phyloP scores from a whole-genome alignment of 768 basidiomycete species.

The Mycena polygramma region DNA sequence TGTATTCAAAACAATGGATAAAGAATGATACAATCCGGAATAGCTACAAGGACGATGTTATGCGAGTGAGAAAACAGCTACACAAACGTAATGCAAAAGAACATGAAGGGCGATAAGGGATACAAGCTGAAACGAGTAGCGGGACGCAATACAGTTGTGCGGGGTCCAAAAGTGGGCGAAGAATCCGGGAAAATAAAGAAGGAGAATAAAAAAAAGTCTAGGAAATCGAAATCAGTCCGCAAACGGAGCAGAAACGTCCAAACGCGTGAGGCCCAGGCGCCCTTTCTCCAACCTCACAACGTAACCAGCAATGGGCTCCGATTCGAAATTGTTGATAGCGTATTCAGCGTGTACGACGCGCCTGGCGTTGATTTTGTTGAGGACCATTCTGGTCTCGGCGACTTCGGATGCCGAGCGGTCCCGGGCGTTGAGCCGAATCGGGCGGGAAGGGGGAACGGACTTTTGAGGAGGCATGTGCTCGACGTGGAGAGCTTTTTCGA shows the following conservation, averaged over 20 bases:
- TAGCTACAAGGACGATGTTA: slow-evolving; percentile 11
- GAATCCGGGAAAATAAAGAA: slow-evolving; percentile 10
- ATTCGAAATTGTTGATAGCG: slow-evolving; percentile 75
- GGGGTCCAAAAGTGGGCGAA: slow-evolving; percentile 11
- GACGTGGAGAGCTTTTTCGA: slow-evolving; percentile 52
- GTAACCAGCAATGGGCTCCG: slow-evolving; percentile 71
- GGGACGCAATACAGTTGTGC: slow-evolving; percentile 20
- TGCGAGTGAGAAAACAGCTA: slow-evolving; percentile 23
- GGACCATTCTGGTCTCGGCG: slow-evolving; percentile 63
- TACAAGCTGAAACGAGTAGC: background rate
- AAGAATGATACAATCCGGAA: slow-evolving; percentile 23
- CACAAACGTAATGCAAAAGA: slow-evolving; percentile 11
- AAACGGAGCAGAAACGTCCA: slow-evolving; percentile 19
- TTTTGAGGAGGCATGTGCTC: slow-evolving; percentile 16
- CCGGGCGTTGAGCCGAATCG: slow-evolving; percentile 35
- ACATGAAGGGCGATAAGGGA: slow-evolving; percentile 12
- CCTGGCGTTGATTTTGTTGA: slow-evolving; percentile 79
- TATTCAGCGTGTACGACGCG: slow-evolving; percentile 79
- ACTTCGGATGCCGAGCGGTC: slow-evolving; percentile 52
- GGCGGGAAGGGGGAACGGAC: slow-evolving; percentile 13
- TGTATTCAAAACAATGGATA: slow-evolving; percentile 16
- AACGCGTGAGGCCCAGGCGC: slow-evolving; percentile 62
- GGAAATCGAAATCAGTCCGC: slow-evolving; percentile 28
- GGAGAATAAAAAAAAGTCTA: background rate
- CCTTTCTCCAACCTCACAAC: slow-evolving; percentile 70